Percentiles rank a stretch among this genome's conserved stretches.
These are phyloP conservation scores for Parachlorella kessleri DNA, from an alignment of 139 green algal genomes.

Conservation along the genomic window DNA sequence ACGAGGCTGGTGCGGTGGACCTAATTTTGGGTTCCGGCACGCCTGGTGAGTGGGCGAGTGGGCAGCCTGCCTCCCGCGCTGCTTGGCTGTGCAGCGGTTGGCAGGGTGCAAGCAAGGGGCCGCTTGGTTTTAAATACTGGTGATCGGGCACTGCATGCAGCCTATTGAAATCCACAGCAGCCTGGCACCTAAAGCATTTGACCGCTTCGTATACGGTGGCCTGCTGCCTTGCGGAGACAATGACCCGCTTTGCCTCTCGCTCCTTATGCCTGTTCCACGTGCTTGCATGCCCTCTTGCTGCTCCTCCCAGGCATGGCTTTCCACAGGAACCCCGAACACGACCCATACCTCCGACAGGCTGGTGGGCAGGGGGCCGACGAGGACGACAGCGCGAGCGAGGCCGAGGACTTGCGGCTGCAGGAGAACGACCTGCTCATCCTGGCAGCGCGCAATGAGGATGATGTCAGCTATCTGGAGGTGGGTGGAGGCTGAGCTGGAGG, in stretches of 20 bases:
- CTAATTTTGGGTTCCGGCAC: constrained; percentile 24
- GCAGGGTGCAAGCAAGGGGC: too few species aligned
- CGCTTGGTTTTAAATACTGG: too few species aligned
- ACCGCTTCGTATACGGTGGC: too few species aligned
- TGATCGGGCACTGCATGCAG: too few species aligned
- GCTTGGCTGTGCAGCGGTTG: too few species aligned
- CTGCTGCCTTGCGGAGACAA: too few species aligned
- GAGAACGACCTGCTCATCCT: constrained; percentile 90
- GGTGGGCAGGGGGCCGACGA: neutral
- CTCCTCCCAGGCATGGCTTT: constrained; percentile 57
- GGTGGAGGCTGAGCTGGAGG: constrained; percentile 67
- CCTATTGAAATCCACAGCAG: too few species aligned
- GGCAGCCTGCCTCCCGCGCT: too few species aligned
- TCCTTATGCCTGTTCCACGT: too few species aligned
- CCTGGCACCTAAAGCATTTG: too few species aligned
- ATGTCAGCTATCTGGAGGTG: constrained; percentile 90
- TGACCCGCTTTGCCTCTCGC: too few species aligned
- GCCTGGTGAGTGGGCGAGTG: neutral
- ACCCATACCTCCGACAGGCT: constrained; percentile 35
- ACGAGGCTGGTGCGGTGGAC: constrained; percentile 40
- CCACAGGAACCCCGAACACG: constrained; percentile 35
- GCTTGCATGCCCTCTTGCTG: too few species aligned
- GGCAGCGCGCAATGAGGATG: constrained; percentile 91
- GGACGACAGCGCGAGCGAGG: constrained; percentile 53
- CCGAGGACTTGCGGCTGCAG: constrained; percentile 59